Evolutionary conservation across 2,329 filamentous ascomycete genomes (phyloP), one percentile per base, ranked within the genome.

Genomic region (Colletotrichum incanum): DNA sequence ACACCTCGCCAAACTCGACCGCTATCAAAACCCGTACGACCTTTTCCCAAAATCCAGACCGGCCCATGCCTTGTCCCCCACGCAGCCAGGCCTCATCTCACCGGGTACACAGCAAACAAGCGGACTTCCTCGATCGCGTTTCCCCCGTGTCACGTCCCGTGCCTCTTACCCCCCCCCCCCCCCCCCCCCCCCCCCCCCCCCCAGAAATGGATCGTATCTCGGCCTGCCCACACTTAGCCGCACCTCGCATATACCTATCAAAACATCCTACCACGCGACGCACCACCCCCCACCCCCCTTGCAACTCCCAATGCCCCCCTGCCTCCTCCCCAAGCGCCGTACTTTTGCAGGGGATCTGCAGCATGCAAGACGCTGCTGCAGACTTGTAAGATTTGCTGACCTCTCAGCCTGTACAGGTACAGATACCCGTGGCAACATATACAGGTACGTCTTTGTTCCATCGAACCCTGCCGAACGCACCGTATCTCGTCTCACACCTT

Each of bases 181-280:
- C 28, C 16, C 14, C 12, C n/a, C 49, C 7, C 23, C 49, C 49
- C 26, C 5, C 5, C 23, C 18, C 28, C 2, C 16, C 28, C 16
- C 14, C 12, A 43, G 11, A 55, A 37, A 34, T 55, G 50, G 28
- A 55, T 20, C 52, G 31, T 12, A 14, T 39, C 52, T 37, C 52
- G 52, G 52, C 52, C 52, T 55, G 20, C 54, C 54, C 54, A 56
- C 54, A 39, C 31, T 56, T 56, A 39, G 34, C 54, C 54, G 54
- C 31, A 39, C 34, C 54, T 39, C 6, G 54, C 54, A 56, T 55
- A 37, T 23, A 26, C 47, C 47, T 50, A 50, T 26, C 47, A 50
- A 12, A 12, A 5, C 26, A 52, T 20, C 5, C 20, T 18, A n/a
- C 52, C 31, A 23, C 16, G 23, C 47, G n/a, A 26, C n/a, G 23